phyloP scores from a whole-genome alignment of 2,329 filamentous ascomycete species.

The Claviceps arundinis region DNA sequence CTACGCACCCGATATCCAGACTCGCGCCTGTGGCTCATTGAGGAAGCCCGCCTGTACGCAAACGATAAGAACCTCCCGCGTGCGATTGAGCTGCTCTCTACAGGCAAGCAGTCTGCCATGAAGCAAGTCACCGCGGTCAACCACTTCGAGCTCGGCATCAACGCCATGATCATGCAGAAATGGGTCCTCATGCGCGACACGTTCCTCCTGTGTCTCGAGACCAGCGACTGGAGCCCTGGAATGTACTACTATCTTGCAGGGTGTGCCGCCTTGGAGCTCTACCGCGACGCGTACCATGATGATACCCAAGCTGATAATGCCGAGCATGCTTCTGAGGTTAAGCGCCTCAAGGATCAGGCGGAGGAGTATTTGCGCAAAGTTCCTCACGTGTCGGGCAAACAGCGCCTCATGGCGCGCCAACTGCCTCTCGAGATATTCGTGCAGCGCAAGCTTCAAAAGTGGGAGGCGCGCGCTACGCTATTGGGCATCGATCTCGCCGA shows the following conservation, averaged over 20 bases:
- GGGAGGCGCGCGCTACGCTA: conserved; percentile 63
- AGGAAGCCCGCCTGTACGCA: conserved; percentile 68
- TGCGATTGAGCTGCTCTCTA: conserved; percentile 52
- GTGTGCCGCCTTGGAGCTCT: conserved; percentile 65
- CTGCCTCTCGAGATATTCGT: conserved; percentile 84
- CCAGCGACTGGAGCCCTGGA: conserved; percentile 84
- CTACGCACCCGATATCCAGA: conserved; percentile 73
- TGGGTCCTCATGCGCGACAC: conserved; percentile 61
- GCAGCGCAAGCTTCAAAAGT: conserved; percentile 71
- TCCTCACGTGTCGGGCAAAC: conserved; percentile 64
- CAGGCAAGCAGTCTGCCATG: conserved; percentile 54
- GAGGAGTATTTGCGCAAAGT: conserved; percentile 59
- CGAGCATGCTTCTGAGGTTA: conserved; percentile 28
- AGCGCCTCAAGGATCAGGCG: conserved; percentile 47
- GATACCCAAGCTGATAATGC: conserved; percentile 26
- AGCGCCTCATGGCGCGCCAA: conserved; percentile 78
- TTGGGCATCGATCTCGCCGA: conserved; percentile 60
- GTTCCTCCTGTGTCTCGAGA: conserved; percentile 61
- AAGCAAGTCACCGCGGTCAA: conserved; percentile 79
- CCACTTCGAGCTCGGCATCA: conserved; percentile 71
- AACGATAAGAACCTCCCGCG: conserved; percentile 52
- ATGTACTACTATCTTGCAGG: conserved; percentile 86
- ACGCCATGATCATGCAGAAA: conserved; percentile 65
- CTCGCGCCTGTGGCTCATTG: conserved; percentile 73
- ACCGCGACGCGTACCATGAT: conserved; percentile 44